Evolutionary conservation across 495 filamentous ascomycete species (phyloP), one percentile per base, ranked within the genome.

Genomic region (Penicillium longicatenatum): DNA sequence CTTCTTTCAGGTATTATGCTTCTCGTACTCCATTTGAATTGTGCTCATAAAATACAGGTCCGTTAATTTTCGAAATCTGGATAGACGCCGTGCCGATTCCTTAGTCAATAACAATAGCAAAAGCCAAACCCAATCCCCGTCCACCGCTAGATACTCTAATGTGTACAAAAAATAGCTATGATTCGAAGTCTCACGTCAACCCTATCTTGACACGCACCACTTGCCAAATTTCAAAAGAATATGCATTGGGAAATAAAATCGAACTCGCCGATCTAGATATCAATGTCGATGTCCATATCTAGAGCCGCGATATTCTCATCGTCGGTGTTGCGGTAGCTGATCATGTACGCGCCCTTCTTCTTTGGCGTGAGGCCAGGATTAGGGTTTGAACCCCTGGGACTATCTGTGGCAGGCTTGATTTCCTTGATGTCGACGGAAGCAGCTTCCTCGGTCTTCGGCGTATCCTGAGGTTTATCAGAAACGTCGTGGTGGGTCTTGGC

Each of bases 251-350:
- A 51, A 51, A 20, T 20, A 16, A 21, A 46, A 46, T 12, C 14
- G 8, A 22, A 21, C 30, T 21, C 29, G n/a, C 20, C 21, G 41
- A 54, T 22, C 59, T 72, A 83, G 54, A 91, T 89, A 24, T 91
- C 87, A 55, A 91, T 84, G 54, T 94, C 90, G 63, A 94, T 89
- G 11, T 89, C 91, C 58, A 95, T 71, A 70, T 93, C 90, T 69
- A 93, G 72, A 14, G 86, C 82, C 0, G 86, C 90, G 66, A 95
- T 91, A 59, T 92, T 88, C 68, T 93, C 90, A 61, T 95, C 91
- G 54, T 92, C 89, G 74, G 86, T 89, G 51, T 92, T 83, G 19
- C 87, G 86, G 65, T 86, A 83, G 47, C 85, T 81, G 55, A 92
- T 87, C 35, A 82, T 80, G 56, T 89, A 72, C 7, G 86, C 86